Conservation (phyloP, 805 yeast genomes). For the Saccharomycopsis fibuligera region DNA sequence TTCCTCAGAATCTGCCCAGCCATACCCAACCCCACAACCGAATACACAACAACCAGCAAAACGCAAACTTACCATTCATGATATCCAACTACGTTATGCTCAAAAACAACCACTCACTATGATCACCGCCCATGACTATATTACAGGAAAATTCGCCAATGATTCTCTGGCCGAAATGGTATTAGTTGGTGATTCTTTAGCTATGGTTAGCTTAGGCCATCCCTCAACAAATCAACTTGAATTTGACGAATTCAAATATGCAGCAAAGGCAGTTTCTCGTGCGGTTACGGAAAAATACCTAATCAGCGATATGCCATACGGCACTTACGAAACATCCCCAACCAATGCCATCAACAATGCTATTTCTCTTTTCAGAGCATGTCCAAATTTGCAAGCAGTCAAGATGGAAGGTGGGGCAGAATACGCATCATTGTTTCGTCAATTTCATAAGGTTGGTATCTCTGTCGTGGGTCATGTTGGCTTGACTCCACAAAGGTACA, state of each 20-base stretch:
- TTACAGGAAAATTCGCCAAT: conserved; percentile 68
- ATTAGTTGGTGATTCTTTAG: conserved; percentile 86
- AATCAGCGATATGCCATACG: conserved; percentile 86
- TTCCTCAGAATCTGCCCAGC: neutral
- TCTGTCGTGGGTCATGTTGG: conserved; percentile 93
- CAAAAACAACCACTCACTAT: conserved; percentile 38
- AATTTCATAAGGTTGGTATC: conserved; percentile 62
- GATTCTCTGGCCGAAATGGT: conserved; percentile 60
- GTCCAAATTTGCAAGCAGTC: conserved; percentile 54
- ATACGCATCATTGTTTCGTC: conserved; percentile 45
- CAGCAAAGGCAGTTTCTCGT: conserved; percentile 68
- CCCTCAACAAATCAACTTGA: conserved; percentile 67
- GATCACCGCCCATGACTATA: conserved; percentile 85
- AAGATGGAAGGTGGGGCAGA: conserved; percentile 80
- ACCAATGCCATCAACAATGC: conserved; percentile 59
- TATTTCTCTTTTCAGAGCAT: conserved; percentile 44
- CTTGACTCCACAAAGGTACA: conserved; percentile 80
- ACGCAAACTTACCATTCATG: conserved; percentile 31
- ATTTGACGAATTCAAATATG: conserved; percentile 74
- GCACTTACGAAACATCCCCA: conserved; percentile 63
- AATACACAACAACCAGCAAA: neutral
- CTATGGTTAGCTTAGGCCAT: conserved; percentile 87
- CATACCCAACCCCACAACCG: neutral
- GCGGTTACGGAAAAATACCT: conserved; percentile 62
- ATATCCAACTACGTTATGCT: conserved; percentile 31